Evolutionary conservation across 495 filamentous ascomycete species (phyloP).

Genomic region (Hypoxylon crocopeplum): DNA sequence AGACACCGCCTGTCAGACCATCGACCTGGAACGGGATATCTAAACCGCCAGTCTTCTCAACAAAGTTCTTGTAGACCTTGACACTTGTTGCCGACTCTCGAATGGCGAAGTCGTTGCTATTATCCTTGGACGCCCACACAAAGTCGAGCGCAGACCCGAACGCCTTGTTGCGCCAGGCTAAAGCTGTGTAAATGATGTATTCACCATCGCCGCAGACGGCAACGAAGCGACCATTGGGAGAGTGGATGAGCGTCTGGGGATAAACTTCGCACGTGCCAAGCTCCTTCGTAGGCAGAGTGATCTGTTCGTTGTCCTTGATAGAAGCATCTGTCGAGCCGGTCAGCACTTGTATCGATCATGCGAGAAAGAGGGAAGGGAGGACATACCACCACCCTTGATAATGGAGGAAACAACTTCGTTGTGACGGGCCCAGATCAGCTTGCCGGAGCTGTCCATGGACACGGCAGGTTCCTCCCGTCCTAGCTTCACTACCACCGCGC

Average conservation of each 20-base stretch:
- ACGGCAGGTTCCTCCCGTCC: constrained; percentile 96
- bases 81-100: constrained; percentile 91
- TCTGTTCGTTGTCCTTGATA: constrained; percentile 86
- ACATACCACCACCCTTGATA: constrained; percentile 82
- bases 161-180: constrained; percentile 97
- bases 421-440: constrained; percentile 93
- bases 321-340: constrained; percentile 62
- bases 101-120: constrained; percentile 98
- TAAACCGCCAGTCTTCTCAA: constrained; percentile 85
- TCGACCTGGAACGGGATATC: constrained; percentile 97
- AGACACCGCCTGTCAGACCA: constrained; percentile 83
- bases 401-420: constrained; percentile 93
- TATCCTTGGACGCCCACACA: constrained; percentile 96
- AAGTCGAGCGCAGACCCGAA: constrained; percentile 96
- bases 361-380: neutral
- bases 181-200: constrained; percentile 94
- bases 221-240: constrained; percentile 96
- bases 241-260: constrained; percentile 91
- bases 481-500: constrained; percentile 96
- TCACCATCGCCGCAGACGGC: constrained; percentile 97
- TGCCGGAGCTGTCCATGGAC: constrained; percentile 94
- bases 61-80: constrained; percentile 97
- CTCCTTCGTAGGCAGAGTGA: constrained; percentile 89
- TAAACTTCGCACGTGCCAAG: constrained; percentile 96
- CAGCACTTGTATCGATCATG: constrained; percentile 1